Base-by-base conservation (phyloP, 305 asterid species). In the Rubia peregrina region DNA sequence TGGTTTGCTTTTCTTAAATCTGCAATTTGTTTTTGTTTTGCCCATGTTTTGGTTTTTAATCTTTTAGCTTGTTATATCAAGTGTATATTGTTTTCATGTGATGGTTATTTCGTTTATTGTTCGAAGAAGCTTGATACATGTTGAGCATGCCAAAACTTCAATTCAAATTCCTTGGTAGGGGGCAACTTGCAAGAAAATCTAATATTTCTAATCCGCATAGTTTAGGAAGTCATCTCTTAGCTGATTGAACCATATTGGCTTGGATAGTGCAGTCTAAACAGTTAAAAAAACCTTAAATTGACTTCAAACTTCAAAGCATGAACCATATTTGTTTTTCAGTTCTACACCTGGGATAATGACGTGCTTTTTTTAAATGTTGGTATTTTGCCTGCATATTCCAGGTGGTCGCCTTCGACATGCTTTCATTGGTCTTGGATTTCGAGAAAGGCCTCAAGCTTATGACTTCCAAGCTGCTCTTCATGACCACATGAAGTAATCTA, bases 391-490 rank as follows among this genome's bases (percentile, higher is more conserved):
- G 33, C 70, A 67, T 33, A 8, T 69, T 78, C 77, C 87, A 94
- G 98, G 70, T 70, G 98, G 96, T 33, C 93, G 96, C 75, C 89
- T 83, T 74, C 91, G 98, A 69, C 98, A 94, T 87, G 98, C 98
- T 77, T 94, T 94, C 86, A 84, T 94, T 77, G 98, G 98, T 55
- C 65, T 94, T 38, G 98, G 98, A 81, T 94, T 94, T 80, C 95
- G 98, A 76, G 98, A 94, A 85, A 88, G 98, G 83, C 75, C 98
- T 7, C 86, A 91, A 86, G 95, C 98, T 51, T 94, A 94, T 80
- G 97, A 91, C 75, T 94, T 94, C 87, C 96, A 94, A 86, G 98
- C 96, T 77, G 97, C 96, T 66, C 91, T 94, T 51, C 96, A 91
- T 77, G 98, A 94, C 77, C 98, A 94, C 81, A 91, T 87, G 95